These are phyloP conservation scores for Kluyveromyces sp. DNA, from an alignment of 1,139 yeast genomes.

Conservation along the genomic window DNA sequence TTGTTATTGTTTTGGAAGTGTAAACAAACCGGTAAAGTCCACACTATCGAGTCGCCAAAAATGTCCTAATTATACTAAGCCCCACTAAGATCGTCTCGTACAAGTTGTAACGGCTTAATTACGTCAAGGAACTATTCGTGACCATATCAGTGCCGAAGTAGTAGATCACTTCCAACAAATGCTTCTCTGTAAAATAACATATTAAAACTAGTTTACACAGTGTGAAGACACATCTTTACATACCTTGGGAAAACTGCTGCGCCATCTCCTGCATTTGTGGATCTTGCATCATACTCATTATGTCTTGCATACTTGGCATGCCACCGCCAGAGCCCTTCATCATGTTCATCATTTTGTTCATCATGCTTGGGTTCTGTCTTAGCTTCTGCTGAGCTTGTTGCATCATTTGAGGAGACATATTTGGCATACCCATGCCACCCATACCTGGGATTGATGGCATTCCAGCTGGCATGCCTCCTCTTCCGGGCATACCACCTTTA, in stretches of 20 bases:
- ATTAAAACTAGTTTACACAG: background rate
- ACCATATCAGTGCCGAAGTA: no score
- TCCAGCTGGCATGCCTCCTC: conserved; percentile 31
- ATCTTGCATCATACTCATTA: conserved; percentile 53
- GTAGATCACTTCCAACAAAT: no score
- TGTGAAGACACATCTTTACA: conserved; percentile 3
- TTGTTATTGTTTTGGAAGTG: no score
- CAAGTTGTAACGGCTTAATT: no score
- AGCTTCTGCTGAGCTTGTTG: conserved; percentile 46
- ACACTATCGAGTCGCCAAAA: no score
- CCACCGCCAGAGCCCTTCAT: conserved; percentile 41
- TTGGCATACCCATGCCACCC: conserved; percentile 25
- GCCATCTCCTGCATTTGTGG: conserved; percentile 77
- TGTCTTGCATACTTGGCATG: conserved; percentile 37
- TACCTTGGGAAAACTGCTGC: conserved; percentile 49
- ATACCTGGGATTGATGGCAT: conserved; percentile 30
- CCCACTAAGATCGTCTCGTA: no score
- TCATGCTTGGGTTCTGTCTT: conserved; percentile 59
- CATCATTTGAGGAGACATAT: conserved; percentile 31
- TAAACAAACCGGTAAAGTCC: no score
- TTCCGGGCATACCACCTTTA: conserved; percentile 37
- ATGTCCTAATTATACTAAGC: no score
- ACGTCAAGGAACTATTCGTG: no score
- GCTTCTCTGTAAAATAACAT: no score
- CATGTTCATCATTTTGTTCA: conserved; percentile 49